These are phyloP conservation scores for Talaromyces liani DNA, from an alignment of 495 filamentous ascomycete species.

Conservation along the genomic window DNA sequence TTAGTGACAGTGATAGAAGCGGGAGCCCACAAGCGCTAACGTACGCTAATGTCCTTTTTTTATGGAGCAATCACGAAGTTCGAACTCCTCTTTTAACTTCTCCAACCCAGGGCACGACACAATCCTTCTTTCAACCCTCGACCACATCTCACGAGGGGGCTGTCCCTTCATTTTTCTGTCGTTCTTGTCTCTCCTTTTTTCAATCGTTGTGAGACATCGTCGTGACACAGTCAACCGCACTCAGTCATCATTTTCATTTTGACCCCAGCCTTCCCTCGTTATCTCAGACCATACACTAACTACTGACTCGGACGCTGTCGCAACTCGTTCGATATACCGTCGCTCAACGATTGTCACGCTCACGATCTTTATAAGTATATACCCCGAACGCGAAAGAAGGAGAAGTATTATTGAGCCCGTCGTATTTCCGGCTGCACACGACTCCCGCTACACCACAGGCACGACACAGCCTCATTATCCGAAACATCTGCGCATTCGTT, in stretches of 20 bases:
- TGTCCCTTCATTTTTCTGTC: neutral
- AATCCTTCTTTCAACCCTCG: neutral
- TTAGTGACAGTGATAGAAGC: neutral
- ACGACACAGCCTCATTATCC: neutral
- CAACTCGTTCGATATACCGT: neutral
- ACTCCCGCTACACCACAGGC: neutral
- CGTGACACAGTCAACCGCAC: neutral
- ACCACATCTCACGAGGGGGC: neutral
- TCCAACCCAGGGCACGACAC: neutral
- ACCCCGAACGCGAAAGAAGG: neutral
- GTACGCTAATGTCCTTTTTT: neutral
- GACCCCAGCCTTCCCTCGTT: neutral
- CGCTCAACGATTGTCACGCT: neutral
- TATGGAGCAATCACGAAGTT: slow-evolving; percentile 1
- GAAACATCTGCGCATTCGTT: neutral
- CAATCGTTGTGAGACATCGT: neutral
- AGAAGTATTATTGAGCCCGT: neutral
- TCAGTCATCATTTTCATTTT: neutral
- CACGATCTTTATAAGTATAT: neutral
- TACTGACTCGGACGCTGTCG: neutral
- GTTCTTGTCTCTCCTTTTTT: neutral
- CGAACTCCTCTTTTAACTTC: neutral
- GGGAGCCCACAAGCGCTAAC: neutral
- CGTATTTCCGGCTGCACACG: neutral
- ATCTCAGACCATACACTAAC: neutral